Percentiles rank a stretch among this genome's conserved stretches.
These are phyloP conservation scores for Bipolaris cookei DNA, from an alignment of 2,329 filamentous ascomycete genomes.

Conservation along the genomic window DNA sequence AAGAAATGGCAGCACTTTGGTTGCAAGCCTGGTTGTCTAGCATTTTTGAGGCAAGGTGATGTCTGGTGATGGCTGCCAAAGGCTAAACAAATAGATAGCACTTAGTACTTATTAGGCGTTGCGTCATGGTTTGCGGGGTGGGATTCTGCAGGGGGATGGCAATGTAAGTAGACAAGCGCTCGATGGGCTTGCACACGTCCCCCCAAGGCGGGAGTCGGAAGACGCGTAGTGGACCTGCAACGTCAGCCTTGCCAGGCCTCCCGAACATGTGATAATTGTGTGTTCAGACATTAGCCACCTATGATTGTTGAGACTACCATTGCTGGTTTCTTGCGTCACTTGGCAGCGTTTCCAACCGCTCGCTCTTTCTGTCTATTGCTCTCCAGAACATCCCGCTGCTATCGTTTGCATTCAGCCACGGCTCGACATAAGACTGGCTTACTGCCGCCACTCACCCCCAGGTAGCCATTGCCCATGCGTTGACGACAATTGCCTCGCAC, in stretches of 20 bases:
- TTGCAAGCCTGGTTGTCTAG: neutral
- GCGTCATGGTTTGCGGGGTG: neutral
- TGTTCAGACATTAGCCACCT: slow-evolving; percentile 22
- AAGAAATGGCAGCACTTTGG: neutral
- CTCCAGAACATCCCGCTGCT: neutral
- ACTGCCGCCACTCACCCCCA: neutral
- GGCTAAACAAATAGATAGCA: neutral
- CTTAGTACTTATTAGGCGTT: neutral
- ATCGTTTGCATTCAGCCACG: neutral
- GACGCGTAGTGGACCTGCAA: slow-evolving; percentile 32
- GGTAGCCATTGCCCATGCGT: slow-evolving; percentile 1
- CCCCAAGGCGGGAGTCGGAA: slow-evolving; percentile 7
- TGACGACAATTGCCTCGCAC: neutral
- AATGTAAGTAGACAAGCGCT: neutral
- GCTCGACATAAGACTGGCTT: neutral
- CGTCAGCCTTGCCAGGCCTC: slow-evolving; percentile 37
- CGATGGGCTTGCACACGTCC: neutral
- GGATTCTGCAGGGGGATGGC: neutral
- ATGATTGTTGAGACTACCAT: slow-evolving; percentile 18
- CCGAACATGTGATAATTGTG: slow-evolving; percentile 38
- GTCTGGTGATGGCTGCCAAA: neutral
- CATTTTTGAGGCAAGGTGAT: neutral
- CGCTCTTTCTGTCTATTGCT: neutral
- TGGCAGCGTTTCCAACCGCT: neutral
- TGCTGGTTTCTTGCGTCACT: neutral